phyloP scores from a whole-genome alignment of 1,284 basidiomycete genomes.

The Cerioporus squamosus region DNA sequence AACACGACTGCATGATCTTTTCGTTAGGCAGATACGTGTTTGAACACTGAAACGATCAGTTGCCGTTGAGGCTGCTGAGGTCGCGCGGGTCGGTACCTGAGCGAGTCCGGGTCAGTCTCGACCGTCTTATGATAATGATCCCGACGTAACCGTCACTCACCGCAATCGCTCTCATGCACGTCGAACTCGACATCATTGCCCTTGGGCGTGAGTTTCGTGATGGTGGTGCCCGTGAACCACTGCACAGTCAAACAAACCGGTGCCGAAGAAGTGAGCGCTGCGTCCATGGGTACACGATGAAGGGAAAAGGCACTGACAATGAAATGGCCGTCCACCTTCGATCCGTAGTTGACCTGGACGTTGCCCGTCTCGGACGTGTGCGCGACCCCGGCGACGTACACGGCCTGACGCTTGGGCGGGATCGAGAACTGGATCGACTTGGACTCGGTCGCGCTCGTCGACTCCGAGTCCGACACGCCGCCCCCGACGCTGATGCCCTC shows the following conservation, averaged over 20 bases:
- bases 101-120: not conserved
- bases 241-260: not conserved
- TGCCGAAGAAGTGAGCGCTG: not conserved
- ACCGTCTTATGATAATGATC: no score
- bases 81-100: constrained; percentile 5
- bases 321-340: constrained; percentile 11
- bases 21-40: no score
- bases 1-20: no score
- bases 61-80: not conserved
- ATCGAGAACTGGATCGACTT: constrained; percentile 15
- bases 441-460: constrained; percentile 4
- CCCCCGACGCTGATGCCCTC: constrained; percentile 15
- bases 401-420: constrained; percentile 14
- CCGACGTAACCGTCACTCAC: not conserved
- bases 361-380: constrained; percentile 17
- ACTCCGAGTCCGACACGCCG: constrained; percentile 1
- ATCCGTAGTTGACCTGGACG: constrained; percentile 19
- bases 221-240: constrained; percentile 17
- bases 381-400: constrained; percentile 14
- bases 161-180: constrained; percentile 12
- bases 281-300: not conserved
- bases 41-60: no score
- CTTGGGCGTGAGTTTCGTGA: constrained; percentile 13
- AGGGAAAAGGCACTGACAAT: not conserved
- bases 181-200: constrained; percentile 13